Conservation (phyloP, 83 land plant genomes). For the Picea engelmannii region DNA sequence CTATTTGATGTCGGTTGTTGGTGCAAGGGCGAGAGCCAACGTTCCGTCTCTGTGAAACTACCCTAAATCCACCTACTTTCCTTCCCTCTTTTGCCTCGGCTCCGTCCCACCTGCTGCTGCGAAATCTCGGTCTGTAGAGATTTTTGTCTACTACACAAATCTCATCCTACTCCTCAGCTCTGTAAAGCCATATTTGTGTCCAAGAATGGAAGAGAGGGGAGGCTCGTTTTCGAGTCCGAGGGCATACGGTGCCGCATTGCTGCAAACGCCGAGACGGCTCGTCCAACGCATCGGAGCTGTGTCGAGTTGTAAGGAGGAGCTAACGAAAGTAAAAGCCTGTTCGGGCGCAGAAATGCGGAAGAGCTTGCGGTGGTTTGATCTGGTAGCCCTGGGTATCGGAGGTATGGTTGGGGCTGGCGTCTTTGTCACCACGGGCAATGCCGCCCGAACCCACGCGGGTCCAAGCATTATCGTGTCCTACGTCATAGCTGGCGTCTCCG, state of each 20-base stretch:
- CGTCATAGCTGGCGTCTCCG: constrained; percentile 81
- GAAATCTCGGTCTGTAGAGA: not conserved
- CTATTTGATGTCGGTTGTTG: no score
- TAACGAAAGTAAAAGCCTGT: constrained; percentile 54
- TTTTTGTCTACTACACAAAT: not conserved
- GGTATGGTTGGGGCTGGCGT: constrained; percentile 95
- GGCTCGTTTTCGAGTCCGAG: no score
- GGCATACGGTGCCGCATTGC: no score
- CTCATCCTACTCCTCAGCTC: not conserved
- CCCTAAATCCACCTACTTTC: no score
- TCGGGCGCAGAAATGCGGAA: constrained; percentile 70
- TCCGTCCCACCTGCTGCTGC: no score
- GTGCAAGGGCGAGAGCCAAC: not conserved
- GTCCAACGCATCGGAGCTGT: constrained; percentile 53
- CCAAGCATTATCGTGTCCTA: constrained; percentile 79
- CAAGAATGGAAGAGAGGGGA: no score
- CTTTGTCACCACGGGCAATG: constrained; percentile 78
- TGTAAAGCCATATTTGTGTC: not conserved
- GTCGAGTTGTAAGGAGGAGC: constrained; percentile 65
- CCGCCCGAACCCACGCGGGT: constrained; percentile 62
- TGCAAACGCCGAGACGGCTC: constrained; percentile 56
- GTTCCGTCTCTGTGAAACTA: not conserved
- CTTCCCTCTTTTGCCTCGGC: no score
- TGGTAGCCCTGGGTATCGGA: constrained; percentile 76
- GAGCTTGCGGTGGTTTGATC: constrained; percentile 73